Conservation (phyloP, 2,329 filamentous ascomycete species). For the Aspergillus japonicus region DNA sequence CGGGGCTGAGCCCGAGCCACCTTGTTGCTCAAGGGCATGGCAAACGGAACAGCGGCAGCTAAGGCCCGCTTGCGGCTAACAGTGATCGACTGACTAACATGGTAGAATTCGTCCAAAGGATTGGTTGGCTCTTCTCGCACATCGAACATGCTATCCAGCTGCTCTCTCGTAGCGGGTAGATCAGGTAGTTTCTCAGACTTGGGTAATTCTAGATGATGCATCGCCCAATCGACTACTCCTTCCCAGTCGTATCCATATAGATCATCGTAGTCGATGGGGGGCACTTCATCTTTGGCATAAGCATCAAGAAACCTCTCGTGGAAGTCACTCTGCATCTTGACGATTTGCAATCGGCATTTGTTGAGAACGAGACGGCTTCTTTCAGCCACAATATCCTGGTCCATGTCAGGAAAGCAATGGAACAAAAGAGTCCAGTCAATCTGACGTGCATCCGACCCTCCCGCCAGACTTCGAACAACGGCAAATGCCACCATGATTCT, state of each 20-base stretch:
- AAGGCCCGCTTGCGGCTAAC: conserved; percentile 36
- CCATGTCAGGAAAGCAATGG: conserved; percentile 42
- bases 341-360: conserved; percentile 41
- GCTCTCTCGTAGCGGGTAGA: conserved; percentile 44
- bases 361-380: conserved; percentile 39
- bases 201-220: conserved; percentile 41
- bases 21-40: conserved; percentile 24
- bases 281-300: conserved; percentile 44
- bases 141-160: conserved; percentile 45
- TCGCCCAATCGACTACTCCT: conserved; percentile 48
- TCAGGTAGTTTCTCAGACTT: conserved; percentile 37
- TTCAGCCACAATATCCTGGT: conserved; percentile 38
- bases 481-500: conserved; percentile 45
- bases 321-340: conserved; percentile 48
- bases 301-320: conserved; percentile 48
- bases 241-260: conserved; percentile 48
- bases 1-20: conserved; percentile 7
- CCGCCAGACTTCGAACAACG: conserved; percentile 46
- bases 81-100: conserved; percentile 30
- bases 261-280: conserved; percentile 45
- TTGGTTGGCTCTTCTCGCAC: conserved; percentile 36
- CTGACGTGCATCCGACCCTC: conserved; percentile 42
- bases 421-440: conserved; percentile 49
- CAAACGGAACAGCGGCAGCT: conserved; percentile 37
- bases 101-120: conserved; percentile 38